phyloP scores from a whole-genome alignment of 2,329 filamentous ascomycete genomes.

The Neonectria magnoliae region DNA sequence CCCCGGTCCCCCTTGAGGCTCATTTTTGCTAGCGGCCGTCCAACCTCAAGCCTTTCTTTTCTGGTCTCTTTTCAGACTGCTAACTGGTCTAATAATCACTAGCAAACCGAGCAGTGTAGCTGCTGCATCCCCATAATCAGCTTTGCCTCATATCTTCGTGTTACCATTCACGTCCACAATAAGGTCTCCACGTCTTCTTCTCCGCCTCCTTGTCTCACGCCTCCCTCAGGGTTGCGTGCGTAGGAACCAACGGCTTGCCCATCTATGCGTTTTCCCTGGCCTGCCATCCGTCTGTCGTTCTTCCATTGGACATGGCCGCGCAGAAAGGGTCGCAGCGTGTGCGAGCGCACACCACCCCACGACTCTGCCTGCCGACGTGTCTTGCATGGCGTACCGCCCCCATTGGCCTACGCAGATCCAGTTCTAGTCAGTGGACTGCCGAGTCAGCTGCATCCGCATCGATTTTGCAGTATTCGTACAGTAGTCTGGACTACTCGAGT shows the following conservation, averaged over 20 bases:
- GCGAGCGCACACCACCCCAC: constrained; percentile 15
- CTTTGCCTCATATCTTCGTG: background rate
- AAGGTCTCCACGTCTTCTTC: background rate
- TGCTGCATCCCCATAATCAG: background rate
- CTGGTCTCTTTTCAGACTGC: too few relatives aligned
- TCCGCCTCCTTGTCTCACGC: background rate
- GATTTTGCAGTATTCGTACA: background rate
- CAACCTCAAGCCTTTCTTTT: background rate
- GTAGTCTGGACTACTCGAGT: background rate
- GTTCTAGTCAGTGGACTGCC: background rate
- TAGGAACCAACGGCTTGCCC: background rate
- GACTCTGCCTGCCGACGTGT: constrained; percentile 21
- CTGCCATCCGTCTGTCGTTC: background rate
- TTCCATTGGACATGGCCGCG: constrained; percentile 2
- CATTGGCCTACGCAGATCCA: background rate
- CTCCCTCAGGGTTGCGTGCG: too few relatives aligned
- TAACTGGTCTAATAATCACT: too few relatives aligned
- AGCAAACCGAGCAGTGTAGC: too few relatives aligned
- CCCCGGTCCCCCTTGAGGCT: background rate
- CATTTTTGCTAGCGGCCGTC: background rate
- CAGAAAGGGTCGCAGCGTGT: constrained; percentile 19
- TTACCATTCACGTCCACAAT: background rate
- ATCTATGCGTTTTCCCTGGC: background rate
- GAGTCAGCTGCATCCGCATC: background rate
- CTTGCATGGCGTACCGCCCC: constrained; percentile 12